A percentile compares a stretch with the other conserved stretches of the same genome.
Conservation (phyloP, 306 rosid species). For the Gleditsia sinensis region DNA sequence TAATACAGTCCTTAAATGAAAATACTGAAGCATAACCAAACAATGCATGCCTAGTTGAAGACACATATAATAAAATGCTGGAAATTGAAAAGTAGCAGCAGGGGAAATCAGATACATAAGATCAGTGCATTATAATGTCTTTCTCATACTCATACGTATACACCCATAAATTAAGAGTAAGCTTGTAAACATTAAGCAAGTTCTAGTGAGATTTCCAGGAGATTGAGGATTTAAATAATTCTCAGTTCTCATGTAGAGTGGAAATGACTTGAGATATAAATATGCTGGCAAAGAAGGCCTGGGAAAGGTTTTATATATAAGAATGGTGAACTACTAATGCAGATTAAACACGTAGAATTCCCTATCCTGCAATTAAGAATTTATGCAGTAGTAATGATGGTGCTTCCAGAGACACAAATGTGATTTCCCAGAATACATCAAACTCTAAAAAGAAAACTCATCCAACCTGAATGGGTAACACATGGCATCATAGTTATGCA, state of each 20-base stretch:
- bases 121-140: not conserved
- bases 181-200: not conserved
- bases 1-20: conserved; percentile 13
- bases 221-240: conserved; percentile 5
- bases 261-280: not conserved
- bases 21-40: conserved; percentile 19
- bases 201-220: not conserved
- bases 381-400: not conserved
- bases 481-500: not conserved
- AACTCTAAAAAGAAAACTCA: conserved; percentile 21
- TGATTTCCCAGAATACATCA: not conserved
- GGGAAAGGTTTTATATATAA: not conserved
- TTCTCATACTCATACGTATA: not conserved
- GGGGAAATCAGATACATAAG: not conserved
- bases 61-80: not conserved
- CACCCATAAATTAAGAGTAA: not conserved
- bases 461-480: conserved; percentile 53
- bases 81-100: not conserved
- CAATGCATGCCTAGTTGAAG: conserved; percentile 20
- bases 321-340: not conserved
- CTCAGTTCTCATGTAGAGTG: conserved; percentile 1
- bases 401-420: not conserved
- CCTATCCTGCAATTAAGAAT: not conserved
- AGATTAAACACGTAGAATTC: not conserved
- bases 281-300: conserved; percentile 1